Evolutionary conservation across 2,329 filamentous ascomycete species (phyloP), one percentile per base, ranked within the genome.

Genomic region (Penicillium psychrosexuale): DNA sequence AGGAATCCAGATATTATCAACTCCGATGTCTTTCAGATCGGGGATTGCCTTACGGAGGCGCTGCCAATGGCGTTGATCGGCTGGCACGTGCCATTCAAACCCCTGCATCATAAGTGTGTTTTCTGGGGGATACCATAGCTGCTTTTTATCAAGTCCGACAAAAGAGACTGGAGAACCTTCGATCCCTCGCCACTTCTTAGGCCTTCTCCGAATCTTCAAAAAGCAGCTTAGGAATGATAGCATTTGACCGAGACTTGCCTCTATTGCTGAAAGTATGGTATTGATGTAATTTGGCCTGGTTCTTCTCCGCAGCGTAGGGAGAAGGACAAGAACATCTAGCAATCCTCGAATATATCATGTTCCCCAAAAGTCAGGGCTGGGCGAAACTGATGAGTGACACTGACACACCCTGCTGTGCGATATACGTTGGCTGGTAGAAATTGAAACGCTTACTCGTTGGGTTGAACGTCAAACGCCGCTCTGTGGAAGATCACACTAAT

Each of bases 11-110:
- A 87, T 73, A 52, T 79, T 80, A 43, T 83, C 81, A 34, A 89
- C 77, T 2, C 87, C 87, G 33, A 85, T 78, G 0, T 77, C 73
- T 62, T 83, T 82, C 2, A 89, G 75, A 3, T 75, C 72, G 0
- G 82, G 79, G 1, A 87, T 65, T 7, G 77, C 77, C 17, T 75
- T 72, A 13, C 73, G 71, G 1, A 89, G 78, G 8, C 85, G 81
- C 34, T 76, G 72, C 81, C 84, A 89, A 70, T 89, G 86, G 45
- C 77, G 72, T 49, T 80, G 71, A 59, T 86, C 81, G 40, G 80
- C 79, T 2, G 85, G 84, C 5, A 84, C 78, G 66, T 90, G 85
- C 87, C 87, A 90, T 74, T 90, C 87, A 65, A 89, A 90, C 12
- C 78, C 83, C 70, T 90, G 86, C 61, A 90, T 80, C 73, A 90